Evolutionary conservation across 345 rosid species (phyloP).

Genomic region (Pseudoturritis turrita): DNA sequence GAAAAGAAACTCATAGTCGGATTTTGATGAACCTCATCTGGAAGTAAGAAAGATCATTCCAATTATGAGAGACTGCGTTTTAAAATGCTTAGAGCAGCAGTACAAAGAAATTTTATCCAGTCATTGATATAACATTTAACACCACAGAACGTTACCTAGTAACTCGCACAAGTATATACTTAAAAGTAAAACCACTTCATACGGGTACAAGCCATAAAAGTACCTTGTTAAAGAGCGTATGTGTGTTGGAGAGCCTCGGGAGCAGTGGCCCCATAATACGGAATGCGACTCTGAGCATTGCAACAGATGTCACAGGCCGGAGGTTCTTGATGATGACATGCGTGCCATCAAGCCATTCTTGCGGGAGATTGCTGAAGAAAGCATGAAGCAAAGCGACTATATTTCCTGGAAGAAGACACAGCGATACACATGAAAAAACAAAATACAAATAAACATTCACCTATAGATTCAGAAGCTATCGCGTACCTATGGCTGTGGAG

Average conservation of each 20-base stretch:
- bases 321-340: conserved; percentile 75
- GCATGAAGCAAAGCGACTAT: conserved; percentile 88
- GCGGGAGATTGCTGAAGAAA: conserved; percentile 95
- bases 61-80: not conserved
- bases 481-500: conserved; percentile 88
- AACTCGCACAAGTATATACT: not conserved
- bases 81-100: not conserved
- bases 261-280: conserved; percentile 97
- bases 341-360: conserved; percentile 97
- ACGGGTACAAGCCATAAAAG: not conserved
- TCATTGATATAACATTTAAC: not conserved
- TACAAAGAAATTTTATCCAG: not conserved
- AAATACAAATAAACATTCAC: conserved; percentile 1
- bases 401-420: conserved; percentile 57
- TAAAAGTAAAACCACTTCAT: not conserved
- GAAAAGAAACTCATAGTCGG: not conserved
- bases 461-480: not conserved
- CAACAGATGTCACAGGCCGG: conserved; percentile 84
- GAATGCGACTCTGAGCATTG: conserved; percentile 89
- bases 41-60: conserved; percentile 1
- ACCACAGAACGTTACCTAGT: not conserved
- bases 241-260: conserved; percentile 91
- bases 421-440: not conserved
- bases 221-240: conserved; percentile 91
- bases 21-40: not conserved